Conservation (phyloP, 2,329 filamentous ascomycete species). For the Pseudogymnoascus sp. region DNA sequence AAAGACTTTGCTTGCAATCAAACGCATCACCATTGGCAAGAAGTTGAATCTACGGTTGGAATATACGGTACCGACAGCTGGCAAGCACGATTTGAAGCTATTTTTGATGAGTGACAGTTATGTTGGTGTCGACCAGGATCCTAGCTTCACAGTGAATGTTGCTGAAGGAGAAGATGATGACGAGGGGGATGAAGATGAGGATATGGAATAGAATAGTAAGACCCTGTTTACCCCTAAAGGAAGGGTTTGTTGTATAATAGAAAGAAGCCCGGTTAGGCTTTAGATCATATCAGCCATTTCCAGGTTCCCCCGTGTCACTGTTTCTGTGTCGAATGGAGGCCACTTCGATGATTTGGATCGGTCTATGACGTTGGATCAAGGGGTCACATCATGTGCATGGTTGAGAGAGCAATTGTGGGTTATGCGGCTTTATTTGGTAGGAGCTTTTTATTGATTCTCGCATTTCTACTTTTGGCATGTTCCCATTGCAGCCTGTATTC, state of each 20-base stretch:
- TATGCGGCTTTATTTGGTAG: not conserved
- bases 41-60: constrained; percentile 74
- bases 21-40: constrained; percentile 78
- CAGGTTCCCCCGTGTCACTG: not conserved
- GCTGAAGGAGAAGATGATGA: constrained; percentile 95
- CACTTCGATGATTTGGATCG: not conserved
- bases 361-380: not conserved
- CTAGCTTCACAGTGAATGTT: constrained; percentile 74
- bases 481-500: not conserved
- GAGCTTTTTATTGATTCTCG: constrained; percentile 1
- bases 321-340: not conserved
- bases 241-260: constrained; percentile 8
- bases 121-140: constrained; percentile 92
- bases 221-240: constrained; percentile 8
- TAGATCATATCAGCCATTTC: constrained; percentile 3
- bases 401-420: not conserved
- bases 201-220: constrained; percentile 23
- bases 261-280: not conserved
- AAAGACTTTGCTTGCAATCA: constrained; percentile 83
- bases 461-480: not conserved
- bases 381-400: not conserved
- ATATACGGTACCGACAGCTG: constrained; percentile 76
- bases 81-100: constrained; percentile 79
- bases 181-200: constrained; percentile 69
- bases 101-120: constrained; percentile 98